phyloP scores from a whole-genome alignment of 2,329 filamentous ascomycete species.

The Dactylonectria estremocensis region DNA sequence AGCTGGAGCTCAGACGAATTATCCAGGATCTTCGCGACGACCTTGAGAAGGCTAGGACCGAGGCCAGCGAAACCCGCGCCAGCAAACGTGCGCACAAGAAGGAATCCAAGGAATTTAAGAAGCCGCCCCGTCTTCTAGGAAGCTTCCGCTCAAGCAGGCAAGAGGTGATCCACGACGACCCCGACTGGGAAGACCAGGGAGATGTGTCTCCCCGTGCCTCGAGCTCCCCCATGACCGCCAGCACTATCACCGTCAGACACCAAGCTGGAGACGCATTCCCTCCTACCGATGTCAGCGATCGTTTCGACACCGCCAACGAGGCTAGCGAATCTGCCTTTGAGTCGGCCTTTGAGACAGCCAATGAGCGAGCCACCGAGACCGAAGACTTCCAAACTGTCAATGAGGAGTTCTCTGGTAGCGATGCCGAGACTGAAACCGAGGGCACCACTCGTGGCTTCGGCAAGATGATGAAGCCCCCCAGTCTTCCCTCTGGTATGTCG shows the following conservation, averaged over 20 bases:
- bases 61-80: slow-evolving; percentile 59
- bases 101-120: slow-evolving; percentile 82
- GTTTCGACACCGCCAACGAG: slow-evolving; percentile 88
- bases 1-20: slow-evolving; percentile 94
- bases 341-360: slow-evolving; percentile 76
- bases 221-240: slow-evolving; percentile 41
- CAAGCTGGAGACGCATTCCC: slow-evolving; percentile 28
- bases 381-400: slow-evolving; percentile 96
- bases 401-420: slow-evolving; percentile 82
- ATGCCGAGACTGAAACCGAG: slow-evolving; percentile 94
- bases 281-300: slow-evolving; percentile 71
- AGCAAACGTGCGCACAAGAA: slow-evolving; percentile 75
- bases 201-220: slow-evolving; percentile 48
- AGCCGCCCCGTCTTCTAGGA: slow-evolving; percentile 83
- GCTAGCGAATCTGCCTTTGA: slow-evolving; percentile 76
- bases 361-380: slow-evolving; percentile 89
- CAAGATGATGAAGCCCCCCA: slow-evolving; percentile 60
- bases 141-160: slow-evolving; percentile 80
- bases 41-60: slow-evolving; percentile 79
- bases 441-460: slow-evolving; percentile 63
- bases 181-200: slow-evolving; percentile 89
- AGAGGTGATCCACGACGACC: slow-evolving; percentile 84
- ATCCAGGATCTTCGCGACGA: slow-evolving; percentile 96
- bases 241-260: slow-evolving; percentile 38
- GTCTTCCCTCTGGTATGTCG: slow-evolving; percentile 55